phyloP scores from a whole-genome alignment of 2,329 filamentous ascomycete species.

The Drechmeria coniospora region DNA sequence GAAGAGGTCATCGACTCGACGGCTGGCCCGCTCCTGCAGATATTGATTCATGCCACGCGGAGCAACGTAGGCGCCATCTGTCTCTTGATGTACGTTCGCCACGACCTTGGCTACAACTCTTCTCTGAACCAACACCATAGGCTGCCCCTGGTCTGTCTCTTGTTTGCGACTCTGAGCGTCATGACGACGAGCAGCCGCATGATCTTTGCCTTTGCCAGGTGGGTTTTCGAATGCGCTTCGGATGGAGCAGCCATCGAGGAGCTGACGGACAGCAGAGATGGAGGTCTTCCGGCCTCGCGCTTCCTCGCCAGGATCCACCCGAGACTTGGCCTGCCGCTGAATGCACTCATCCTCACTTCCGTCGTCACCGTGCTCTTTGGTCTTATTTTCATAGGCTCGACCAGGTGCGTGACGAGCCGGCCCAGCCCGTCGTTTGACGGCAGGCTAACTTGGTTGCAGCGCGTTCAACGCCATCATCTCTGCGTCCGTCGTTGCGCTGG shows the following conservation, averaged over 20 bases:
- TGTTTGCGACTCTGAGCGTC: constrained; percentile 47
- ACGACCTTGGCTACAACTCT: neutral
- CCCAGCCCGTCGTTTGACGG: too few species aligned
- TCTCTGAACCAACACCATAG: constrained; percentile 3
- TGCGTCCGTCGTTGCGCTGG: constrained; percentile 55
- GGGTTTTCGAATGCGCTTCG: constrained; percentile 16
- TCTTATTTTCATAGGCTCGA: constrained; percentile 52
- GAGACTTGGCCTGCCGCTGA: constrained; percentile 47
- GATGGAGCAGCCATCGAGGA: too few species aligned
- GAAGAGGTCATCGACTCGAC: constrained; percentile 36
- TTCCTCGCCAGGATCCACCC: constrained; percentile 48
- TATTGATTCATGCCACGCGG: constrained; percentile 45
- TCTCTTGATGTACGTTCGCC: constrained; percentile 39
- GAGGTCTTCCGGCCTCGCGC: constrained; percentile 46
- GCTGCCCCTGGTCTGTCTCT: constrained; percentile 43
- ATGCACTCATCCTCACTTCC: constrained; percentile 46
- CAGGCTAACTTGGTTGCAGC: too few species aligned
- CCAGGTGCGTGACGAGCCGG: constrained; percentile 6
- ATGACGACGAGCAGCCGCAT: constrained; percentile 53
- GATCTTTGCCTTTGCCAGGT: constrained; percentile 46
- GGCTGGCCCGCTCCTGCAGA: constrained; percentile 44
- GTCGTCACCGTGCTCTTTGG: constrained; percentile 51
- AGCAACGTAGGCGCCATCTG: constrained; percentile 47
- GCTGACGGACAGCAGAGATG: constrained; percentile 25
- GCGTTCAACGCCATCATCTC: constrained; percentile 61